Base-by-base conservation (phyloP, 768 basidiomycete species). In the Lentinula edodes region DNA sequence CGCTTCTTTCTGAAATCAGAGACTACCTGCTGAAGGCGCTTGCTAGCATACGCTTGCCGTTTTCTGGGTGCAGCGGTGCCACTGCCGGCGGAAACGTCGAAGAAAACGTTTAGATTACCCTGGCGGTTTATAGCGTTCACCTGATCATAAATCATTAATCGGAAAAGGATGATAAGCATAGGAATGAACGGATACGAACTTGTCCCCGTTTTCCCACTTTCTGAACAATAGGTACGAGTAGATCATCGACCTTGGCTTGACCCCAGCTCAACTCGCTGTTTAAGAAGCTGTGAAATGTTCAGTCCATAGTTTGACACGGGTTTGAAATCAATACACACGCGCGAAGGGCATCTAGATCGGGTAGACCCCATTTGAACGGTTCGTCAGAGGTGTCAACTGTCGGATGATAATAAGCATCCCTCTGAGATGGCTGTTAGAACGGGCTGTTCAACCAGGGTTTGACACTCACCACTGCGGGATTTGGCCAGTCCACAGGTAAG, bases 311-410 rank as follows among this genome's bases (percentile, higher is more conserved):
- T 62, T 9, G 57, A 70, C 67, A 50, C 54, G 52, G 46, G 35
- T 65, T 42, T 6, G 15, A 39, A 16, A 43, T 45, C 9, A 9
- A 18, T 15, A 75, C 85, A 60, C 71, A 95, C 93, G 81, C 74
- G 64, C 95, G 86, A 58, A 99, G 82, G 2, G 89, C 95, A 69
- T 97, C 93, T 1, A 99, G 83, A 70, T 98, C 97, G n/a, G 95
- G 93, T 64, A 95, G 76, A 4, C 93, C 95, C 96, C 96, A 99
- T 67, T 93, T 92, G 72, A 99, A 98, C 0, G 91, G 88, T 64
- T 98, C 95, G 60, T 94, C 88, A 0, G 94, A 96, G 42, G 85
- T 83, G 70, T 98, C 95, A 6, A 96, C 90, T 0, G 88, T 84
- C 0, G 96, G 96, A 68, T 94, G 86, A 69, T 91, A 90, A 73